These are phyloP conservation scores for Solanum hybrid DNA, from an alignment of 305 asterid species.

Conservation along the genomic window DNA sequence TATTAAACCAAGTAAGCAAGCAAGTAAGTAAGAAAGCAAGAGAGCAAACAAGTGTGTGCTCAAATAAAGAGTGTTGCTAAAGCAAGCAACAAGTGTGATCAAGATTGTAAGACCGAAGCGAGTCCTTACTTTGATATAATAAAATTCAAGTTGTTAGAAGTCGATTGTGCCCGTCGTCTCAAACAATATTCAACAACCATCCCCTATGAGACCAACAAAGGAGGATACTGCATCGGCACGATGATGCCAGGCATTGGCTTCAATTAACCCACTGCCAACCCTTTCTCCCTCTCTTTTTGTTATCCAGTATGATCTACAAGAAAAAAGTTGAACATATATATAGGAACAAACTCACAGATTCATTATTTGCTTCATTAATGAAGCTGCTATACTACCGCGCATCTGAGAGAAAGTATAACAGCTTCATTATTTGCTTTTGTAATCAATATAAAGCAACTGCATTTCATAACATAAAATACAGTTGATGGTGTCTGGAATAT, in stretches of 20 bases:
- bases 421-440: background rate
- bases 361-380: background rate
- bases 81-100: background rate
- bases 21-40: background rate
- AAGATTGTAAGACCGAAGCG: background rate
- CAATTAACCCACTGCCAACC: conserved; percentile 94
- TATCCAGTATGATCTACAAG: conserved; percentile 61
- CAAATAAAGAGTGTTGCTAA: background rate
- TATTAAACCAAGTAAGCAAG: background rate
- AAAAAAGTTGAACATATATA: background rate
- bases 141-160: background rate
- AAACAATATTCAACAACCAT: conserved; percentile 35
- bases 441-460: background rate
- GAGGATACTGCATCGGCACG: conserved; percentile 96
- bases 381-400: background rate
- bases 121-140: background rate
- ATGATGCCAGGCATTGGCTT: conserved; percentile 99
- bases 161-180: background rate
- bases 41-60: background rate
- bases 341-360: background rate
- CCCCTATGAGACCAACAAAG: conserved; percentile 90
- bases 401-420: background rate
- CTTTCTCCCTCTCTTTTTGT: conserved; percentile 86
- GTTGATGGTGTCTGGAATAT: background rate
- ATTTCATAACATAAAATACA: background rate